These are phyloP conservation scores for Hypericum androsaemum DNA, from an alignment of 345 rosid species.

Conservation along the genomic window DNA sequence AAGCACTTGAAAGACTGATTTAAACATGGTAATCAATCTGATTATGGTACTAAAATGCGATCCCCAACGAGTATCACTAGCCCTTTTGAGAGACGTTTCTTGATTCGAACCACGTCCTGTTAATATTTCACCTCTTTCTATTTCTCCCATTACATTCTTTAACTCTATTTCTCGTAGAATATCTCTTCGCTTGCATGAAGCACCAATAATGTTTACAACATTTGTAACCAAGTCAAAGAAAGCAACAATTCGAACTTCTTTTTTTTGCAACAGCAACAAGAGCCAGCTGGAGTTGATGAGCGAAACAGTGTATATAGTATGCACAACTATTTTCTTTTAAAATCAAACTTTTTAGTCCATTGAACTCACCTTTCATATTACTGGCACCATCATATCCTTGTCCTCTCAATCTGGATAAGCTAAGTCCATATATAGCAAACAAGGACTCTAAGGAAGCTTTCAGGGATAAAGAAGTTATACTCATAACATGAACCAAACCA, in stretches of 20 bases:
- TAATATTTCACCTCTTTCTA: background rate
- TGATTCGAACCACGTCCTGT: background rate
- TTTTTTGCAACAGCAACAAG: too few species aligned
- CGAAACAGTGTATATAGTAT: too few species aligned
- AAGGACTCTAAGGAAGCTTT: conserved; percentile 2
- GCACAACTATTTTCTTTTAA: too few species aligned
- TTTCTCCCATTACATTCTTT: background rate
- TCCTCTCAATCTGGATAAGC: conserved; percentile 2
- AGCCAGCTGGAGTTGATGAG: too few species aligned
- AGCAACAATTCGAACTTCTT: too few species aligned
- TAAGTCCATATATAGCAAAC: conserved; percentile 2
- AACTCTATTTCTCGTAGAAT: background rate
- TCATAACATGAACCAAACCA: conserved; percentile 1
- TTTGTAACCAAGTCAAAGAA: background rate
- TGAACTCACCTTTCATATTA: conserved; percentile 7
- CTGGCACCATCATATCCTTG: conserved; percentile 5
- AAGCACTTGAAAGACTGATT: too few species aligned
- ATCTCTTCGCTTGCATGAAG: background rate
- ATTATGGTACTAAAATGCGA: too few species aligned
- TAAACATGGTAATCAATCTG: too few species aligned
- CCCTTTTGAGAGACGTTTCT: background rate
- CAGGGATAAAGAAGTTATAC: background rate
- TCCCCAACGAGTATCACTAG: too few species aligned
- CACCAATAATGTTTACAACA: background rate
- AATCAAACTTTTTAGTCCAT: background rate